phyloP scores from a whole-genome alignment of 192 early-diverging fungal genomes.

The Jimgerdemannia flammicorona region DNA sequence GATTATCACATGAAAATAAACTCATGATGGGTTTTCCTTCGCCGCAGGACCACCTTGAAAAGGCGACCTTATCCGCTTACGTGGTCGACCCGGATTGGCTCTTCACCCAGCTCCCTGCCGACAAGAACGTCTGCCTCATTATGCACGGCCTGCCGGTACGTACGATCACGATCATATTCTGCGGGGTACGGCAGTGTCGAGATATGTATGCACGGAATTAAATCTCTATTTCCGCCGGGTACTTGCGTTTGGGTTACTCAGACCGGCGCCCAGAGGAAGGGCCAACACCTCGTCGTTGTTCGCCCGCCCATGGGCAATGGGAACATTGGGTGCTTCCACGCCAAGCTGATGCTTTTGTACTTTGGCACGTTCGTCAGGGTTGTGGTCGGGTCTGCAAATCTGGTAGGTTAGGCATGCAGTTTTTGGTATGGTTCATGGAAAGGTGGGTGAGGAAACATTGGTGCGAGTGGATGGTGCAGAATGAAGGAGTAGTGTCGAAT shows the following conservation, averaged over 20 bases:
- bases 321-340: conserved; percentile 51
- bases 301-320: conserved; percentile 43
- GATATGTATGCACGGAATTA: not conserved
- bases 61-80: conserved; percentile 54
- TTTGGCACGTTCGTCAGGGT: conserved; percentile 50
- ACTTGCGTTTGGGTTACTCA: not conserved
- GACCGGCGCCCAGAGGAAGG: conserved; percentile 21
- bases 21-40: not conserved
- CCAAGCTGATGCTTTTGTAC: conserved; percentile 64
- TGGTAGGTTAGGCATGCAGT: conserved; percentile 26
- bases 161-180: too few species aligned
- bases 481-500: too few species aligned
- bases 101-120: conserved; percentile 34
- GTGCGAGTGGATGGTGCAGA: too few species aligned
- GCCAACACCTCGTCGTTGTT: conserved; percentile 29
- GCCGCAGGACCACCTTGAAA: conserved; percentile 25
- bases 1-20: not conserved
- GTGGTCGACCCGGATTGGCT: conserved; percentile 49
- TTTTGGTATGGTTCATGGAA: not conserved
- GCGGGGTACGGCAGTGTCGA: not conserved
- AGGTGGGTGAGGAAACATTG: not conserved
- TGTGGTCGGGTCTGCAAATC: conserved; percentile 57
- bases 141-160: conserved; percentile 32
- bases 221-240: not conserved
- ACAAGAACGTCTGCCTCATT: conserved; percentile 38